Conservation (phyloP, 2,329 filamentous ascomycete species). For the Arachnomyces sp. region DNA sequence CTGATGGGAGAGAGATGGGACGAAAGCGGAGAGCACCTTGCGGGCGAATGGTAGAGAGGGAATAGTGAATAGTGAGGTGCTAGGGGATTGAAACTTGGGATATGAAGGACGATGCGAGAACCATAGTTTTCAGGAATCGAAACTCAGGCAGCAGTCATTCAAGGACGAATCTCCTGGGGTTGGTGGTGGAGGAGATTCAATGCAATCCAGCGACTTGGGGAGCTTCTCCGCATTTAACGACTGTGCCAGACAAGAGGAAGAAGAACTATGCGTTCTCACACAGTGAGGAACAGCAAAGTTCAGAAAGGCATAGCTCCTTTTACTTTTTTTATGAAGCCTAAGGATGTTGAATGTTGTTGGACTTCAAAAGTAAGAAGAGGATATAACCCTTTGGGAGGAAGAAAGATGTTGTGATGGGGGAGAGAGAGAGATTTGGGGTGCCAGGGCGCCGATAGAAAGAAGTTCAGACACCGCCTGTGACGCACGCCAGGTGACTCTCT, state of each 20-base stretch:
- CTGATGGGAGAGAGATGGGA: conserved; percentile 2
- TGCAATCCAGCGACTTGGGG: conserved; percentile 21
- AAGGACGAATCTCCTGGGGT: conserved; percentile 1
- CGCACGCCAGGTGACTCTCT: conserved; percentile 35
- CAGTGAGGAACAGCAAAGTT: conserved; percentile 19
- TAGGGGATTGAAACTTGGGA: conserved; percentile 12
- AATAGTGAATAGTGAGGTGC: conserved; percentile 8
- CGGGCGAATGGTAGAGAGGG: too few relatives aligned
- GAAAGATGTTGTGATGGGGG: conserved; percentile 11
- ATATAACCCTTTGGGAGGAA: conserved; percentile 8
- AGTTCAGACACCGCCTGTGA: conserved; percentile 25
- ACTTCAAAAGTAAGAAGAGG: conserved; percentile 7
- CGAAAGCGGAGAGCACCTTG: background rate
- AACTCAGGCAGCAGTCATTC: conserved; percentile 18
- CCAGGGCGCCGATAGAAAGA: conserved; percentile 6
- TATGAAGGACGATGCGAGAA: conserved; percentile 13
- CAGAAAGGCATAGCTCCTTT: conserved; percentile 13
- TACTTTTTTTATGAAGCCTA: conserved; percentile 5
- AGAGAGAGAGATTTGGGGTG: conserved; percentile 10
- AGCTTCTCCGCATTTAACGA: conserved; percentile 30
- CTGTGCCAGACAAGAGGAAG: conserved; percentile 12
- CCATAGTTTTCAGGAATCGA: conserved; percentile 18
- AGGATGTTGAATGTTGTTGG: too few relatives aligned
- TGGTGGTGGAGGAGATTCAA: conserved; percentile 19
- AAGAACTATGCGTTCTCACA: conserved; percentile 21